phyloP scores from a whole-genome alignment of 1,139 yeast genomes.

The Sugiyamaella novakii region DNA sequence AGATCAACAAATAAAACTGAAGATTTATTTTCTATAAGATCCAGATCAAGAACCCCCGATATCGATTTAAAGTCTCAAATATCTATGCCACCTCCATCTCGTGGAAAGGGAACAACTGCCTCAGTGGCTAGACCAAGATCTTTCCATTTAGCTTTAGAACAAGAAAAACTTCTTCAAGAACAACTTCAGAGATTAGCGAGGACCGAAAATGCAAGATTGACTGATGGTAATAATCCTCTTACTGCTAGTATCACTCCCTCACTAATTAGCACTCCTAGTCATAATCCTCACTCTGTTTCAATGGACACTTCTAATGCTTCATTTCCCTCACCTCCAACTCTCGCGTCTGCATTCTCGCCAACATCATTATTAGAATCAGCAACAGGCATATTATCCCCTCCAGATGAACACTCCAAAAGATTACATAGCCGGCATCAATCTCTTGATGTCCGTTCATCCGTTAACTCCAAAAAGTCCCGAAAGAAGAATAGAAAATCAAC shows the following conservation, averaged over 20 bases:
- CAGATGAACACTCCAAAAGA: neutral
- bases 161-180: conserved; percentile 38
- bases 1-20: neutral
- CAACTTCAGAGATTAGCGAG: conserved; percentile 40
- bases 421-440: conserved; percentile 9
- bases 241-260: neutral
- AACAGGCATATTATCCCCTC: conserved; percentile 8
- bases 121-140: conserved; percentile 22
- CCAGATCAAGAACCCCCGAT: conserved; percentile 12
- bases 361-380: conserved; percentile 12
- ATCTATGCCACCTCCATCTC: neutral
- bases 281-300: neutral
- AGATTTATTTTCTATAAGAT: conserved; percentile 3
- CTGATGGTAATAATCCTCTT: conserved; percentile 8
- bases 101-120: neutral
- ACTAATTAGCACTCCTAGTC: neutral
- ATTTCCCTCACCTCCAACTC: conserved; percentile 4
- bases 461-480: conserved; percentile 1
- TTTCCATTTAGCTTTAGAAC: conserved; percentile 29
- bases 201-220: conserved; percentile 38
- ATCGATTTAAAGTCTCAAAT: neutral
- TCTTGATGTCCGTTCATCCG: conserved; percentile 8
- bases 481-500: conserved; percentile 10
- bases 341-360: conserved; percentile 6
- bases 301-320: neutral